Evolutionary conservation across 2,329 filamentous ascomycete genomes (phyloP).

Genomic region (Xylaria arbuscula): DNA sequence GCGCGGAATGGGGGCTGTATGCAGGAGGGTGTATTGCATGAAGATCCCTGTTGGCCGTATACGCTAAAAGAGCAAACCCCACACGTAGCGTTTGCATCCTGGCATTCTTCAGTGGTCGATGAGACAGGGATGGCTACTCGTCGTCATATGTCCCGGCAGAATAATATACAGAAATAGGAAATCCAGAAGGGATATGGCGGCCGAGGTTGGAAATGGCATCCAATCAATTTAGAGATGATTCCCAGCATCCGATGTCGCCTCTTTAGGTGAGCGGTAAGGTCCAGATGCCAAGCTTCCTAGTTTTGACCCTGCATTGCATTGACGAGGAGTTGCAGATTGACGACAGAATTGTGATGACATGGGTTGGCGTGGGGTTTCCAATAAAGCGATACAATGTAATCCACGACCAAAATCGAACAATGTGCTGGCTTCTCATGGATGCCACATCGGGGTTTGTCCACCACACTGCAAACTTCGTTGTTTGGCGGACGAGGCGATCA

Average conservation of each 20-base stretch:
- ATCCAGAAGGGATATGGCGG: constrained; percentile 37
- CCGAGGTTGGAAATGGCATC: constrained; percentile 38
- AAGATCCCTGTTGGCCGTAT: constrained; percentile 29
- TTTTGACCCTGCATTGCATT: constrained; percentile 30
- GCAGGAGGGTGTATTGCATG: constrained; percentile 9
- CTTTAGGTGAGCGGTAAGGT: constrained; percentile 29
- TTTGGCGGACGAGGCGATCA: constrained; percentile 1
- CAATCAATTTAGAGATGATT: constrained; percentile 42
- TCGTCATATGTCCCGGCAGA: constrained; percentile 29
- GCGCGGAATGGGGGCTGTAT: constrained; percentile 23
- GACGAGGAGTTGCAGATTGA: constrained; percentile 26
- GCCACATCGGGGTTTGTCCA: background rate
- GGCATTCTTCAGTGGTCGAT: constrained; percentile 34
- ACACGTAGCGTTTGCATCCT: constrained; percentile 43
- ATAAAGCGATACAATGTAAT: background rate
- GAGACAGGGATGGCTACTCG: constrained; percentile 38
- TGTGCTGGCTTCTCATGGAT: constrained; percentile 1
- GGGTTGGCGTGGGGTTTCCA: constrained; percentile 34
- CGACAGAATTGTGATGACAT: constrained; percentile 32
- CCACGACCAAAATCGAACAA: constrained; percentile 3
- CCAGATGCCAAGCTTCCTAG: constrained; percentile 29
- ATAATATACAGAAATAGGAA: constrained; percentile 26
- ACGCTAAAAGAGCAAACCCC: constrained; percentile 34
- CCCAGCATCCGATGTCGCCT: constrained; percentile 46
- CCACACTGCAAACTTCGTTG: background rate